Conservation (phyloP, 2,329 filamentous ascomycete genomes). For the Microascus cirrosus region DNA sequence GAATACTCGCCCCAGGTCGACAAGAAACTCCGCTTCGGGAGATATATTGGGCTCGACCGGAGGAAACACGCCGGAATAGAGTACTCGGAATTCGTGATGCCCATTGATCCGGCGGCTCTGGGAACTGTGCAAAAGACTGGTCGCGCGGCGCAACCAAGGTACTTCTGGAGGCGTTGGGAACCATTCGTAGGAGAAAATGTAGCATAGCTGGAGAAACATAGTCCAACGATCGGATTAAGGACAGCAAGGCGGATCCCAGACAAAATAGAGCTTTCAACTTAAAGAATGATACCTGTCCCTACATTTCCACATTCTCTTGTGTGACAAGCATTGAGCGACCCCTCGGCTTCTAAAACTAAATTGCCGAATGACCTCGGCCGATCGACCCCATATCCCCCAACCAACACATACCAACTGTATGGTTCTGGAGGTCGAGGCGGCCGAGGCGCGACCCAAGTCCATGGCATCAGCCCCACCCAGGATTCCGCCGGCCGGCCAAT, state of each 20-base stretch:
- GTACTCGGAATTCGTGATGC: slow-evolving; percentile 27
- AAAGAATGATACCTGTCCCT: too few relatives aligned
- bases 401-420: too few relatives aligned
- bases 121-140: background rate
- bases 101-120: slow-evolving; percentile 1
- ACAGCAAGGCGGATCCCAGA: too few relatives aligned
- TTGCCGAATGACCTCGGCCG: too few relatives aligned
- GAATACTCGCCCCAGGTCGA: background rate
- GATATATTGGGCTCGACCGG: slow-evolving; percentile 34
- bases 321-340: too few relatives aligned
- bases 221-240: background rate
- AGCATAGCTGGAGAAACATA: background rate
- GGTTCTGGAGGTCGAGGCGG: background rate
- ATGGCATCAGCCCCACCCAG: background rate
- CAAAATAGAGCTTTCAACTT: too few relatives aligned
- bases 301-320: too few relatives aligned
- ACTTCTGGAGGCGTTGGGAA: background rate
- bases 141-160: background rate
- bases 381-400: too few relatives aligned
- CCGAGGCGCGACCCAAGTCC: background rate
- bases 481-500: background rate
- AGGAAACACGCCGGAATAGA: slow-evolving; percentile 40
- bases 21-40: slow-evolving; percentile 33
- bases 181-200: background rate
- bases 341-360: too few relatives aligned